Conservation (phyloP, 2,329 filamentous ascomycete species). For the Bipolaris bicolor region DNA sequence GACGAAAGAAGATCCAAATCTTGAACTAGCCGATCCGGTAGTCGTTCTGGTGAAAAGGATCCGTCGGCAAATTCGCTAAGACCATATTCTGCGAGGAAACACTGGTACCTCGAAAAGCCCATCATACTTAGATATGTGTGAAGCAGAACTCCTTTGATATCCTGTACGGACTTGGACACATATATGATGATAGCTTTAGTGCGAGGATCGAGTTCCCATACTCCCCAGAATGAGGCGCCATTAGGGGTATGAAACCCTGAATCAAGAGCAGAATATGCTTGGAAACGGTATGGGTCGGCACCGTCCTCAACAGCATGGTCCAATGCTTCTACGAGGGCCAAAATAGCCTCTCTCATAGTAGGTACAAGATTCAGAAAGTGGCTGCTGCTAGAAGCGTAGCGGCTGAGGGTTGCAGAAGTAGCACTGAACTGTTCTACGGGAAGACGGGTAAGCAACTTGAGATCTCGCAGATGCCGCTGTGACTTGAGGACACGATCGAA, state of each 20-base stretch:
- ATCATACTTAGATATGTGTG: slow-evolving; percentile 46
- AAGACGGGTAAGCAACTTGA: slow-evolving; percentile 39
- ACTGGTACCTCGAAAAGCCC: slow-evolving; percentile 45
- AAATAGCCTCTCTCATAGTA: slow-evolving; percentile 31
- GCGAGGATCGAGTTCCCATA: slow-evolving; percentile 42
- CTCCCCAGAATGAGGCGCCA: slow-evolving; percentile 44
- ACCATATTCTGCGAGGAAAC: slow-evolving; percentile 42
- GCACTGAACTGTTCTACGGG: slow-evolving; percentile 33
- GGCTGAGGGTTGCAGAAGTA: slow-evolving; percentile 21
- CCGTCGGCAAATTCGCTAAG: slow-evolving; percentile 24
- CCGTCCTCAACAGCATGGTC: slow-evolving; percentile 31
- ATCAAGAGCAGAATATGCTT: slow-evolving; percentile 45
- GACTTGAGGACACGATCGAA: slow-evolving; percentile 43
- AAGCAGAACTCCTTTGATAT: slow-evolving; percentile 36
- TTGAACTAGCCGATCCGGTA: slow-evolving; percentile 39
- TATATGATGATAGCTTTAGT: slow-evolving; percentile 42
- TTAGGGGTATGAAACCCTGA: slow-evolving; percentile 47
- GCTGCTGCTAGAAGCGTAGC: slow-evolving; percentile 23
- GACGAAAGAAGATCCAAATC: slow-evolving; percentile 45
- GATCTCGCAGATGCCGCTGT: slow-evolving; percentile 37
- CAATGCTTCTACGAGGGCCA: slow-evolving; percentile 31
- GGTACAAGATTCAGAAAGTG: slow-evolving; percentile 28
- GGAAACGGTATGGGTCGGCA: slow-evolving; percentile 38
- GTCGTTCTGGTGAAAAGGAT: slow-evolving; percentile 11
- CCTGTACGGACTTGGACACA: slow-evolving; percentile 44